These are phyloP conservation scores for Leptodermis oblonga DNA, from an alignment of 257 asterid species.

Conservation along the genomic window DNA sequence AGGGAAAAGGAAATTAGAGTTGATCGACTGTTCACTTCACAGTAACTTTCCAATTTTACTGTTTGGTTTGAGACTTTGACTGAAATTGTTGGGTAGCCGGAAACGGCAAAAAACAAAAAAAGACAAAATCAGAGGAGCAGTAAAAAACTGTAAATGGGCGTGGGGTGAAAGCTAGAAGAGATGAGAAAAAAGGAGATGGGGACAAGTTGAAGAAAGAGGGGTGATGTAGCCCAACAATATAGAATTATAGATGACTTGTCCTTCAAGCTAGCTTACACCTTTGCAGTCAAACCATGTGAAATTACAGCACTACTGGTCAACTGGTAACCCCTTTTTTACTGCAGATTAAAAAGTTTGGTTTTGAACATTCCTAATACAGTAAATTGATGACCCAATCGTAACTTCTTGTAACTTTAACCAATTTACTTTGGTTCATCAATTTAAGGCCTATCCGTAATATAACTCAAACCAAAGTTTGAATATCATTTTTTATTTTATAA, in stretches of 20 bases:
- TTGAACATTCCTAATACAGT: neutral
- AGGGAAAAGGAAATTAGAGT: too few relatives aligned
- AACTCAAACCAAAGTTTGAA: too few relatives aligned
- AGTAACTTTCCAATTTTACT: too few relatives aligned
- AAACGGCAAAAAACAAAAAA: neutral
- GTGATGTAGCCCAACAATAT: neutral
- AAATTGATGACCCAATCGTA: neutral
- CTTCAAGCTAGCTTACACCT: constrained; percentile 3
- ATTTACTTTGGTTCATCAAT: too few relatives aligned
- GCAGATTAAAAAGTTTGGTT: too few relatives aligned
- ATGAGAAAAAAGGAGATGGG: too few relatives aligned
- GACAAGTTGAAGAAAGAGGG: too few relatives aligned
- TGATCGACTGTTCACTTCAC: too few relatives aligned
- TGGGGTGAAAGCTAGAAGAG: neutral
- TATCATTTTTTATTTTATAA: too few relatives aligned
- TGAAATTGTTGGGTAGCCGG: neutral
- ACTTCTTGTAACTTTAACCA: neutral
- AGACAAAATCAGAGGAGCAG: neutral
- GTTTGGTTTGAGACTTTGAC: neutral
- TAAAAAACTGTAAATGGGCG: neutral
- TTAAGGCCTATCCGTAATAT: too few relatives aligned
- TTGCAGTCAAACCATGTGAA: neutral
- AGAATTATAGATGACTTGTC: constrained; percentile 8
- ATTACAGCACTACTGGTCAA: neutral
- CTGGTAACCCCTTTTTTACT: too few relatives aligned